A percentile compares a stretch with the other conserved stretches of the same genome.
These are phyloP conservation scores for Pichia cabralensis DNA, from an alignment of 805 yeast genomes.

Conservation along the genomic window DNA sequence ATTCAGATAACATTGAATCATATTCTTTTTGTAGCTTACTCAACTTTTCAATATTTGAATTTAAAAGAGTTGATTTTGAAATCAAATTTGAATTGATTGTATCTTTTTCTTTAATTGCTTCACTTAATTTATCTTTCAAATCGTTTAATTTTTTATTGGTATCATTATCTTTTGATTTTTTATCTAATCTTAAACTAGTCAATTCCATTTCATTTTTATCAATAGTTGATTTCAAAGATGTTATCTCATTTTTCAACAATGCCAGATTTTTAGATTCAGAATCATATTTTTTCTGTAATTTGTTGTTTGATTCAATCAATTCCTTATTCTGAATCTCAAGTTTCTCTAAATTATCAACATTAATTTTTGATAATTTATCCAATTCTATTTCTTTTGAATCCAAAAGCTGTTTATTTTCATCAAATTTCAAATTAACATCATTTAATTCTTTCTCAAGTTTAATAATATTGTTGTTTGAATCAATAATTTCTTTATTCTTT, in stretches of 20 bases:
- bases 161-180: constrained; percentile 3
- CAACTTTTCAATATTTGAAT: neutral
- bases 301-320: constrained; percentile 6
- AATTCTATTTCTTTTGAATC: constrained; percentile 18
- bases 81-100: constrained; percentile 29
- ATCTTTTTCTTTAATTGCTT: constrained; percentile 1
- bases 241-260: constrained; percentile 22
- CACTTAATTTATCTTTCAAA: constrained; percentile 3
- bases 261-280: constrained; percentile 7
- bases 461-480: constrained; percentile 20
- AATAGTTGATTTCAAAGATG: constrained; percentile 19
- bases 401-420: neutral
- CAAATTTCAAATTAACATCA: constrained; percentile 5
- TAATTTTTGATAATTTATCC: constrained; percentile 7
- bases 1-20: constrained; percentile 11
- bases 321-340: constrained; percentile 11
- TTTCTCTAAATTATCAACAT: neutral
- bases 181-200: constrained; percentile 7
- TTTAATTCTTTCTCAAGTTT: constrained; percentile 18
- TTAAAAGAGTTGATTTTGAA: neutral
- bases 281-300: constrained; percentile 6
- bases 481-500: constrained; percentile 36
- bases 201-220: constrained; percentile 28
- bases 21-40: neutral
- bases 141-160: constrained; percentile 1